phyloP scores from a whole-genome alignment of 352 stramenopile genomes.

The Saprolegnia diclina region DNA sequence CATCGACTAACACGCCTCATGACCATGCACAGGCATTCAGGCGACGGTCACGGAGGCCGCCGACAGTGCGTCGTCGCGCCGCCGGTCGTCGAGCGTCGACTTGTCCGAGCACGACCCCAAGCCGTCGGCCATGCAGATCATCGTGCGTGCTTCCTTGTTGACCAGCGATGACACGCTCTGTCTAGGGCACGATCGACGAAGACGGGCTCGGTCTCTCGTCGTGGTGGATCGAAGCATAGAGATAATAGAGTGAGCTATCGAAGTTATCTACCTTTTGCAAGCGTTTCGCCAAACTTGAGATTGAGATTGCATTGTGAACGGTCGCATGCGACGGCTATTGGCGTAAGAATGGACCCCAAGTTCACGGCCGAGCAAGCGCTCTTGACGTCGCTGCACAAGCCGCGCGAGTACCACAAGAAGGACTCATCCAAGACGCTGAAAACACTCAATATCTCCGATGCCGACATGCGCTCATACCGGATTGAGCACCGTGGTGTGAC shows the following conservation, averaged over 20 bases:
- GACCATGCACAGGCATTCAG: constrained; percentile 48
- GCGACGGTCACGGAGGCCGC: constrained; percentile 78
- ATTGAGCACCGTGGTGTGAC: constrained; percentile 8
- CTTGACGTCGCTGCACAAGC: constrained; percentile 24
- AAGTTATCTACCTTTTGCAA: background rate
- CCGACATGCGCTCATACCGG: constrained; percentile 31
- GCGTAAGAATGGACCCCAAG: constrained; percentile 18
- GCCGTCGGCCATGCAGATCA: constrained; percentile 75
- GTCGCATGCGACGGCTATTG: background rate
- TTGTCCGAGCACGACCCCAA: constrained; percentile 78
- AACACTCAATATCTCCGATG: constrained; percentile 19
- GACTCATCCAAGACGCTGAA: background rate
- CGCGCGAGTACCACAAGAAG: constrained; percentile 22
- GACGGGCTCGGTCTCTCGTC: constrained; percentile 75
- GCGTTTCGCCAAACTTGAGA: background rate
- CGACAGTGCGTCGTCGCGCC: constrained; percentile 51
- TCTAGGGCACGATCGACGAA: constrained; percentile 81
- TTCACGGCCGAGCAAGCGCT: constrained; percentile 20
- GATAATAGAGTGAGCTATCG: background rate
- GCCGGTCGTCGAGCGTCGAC: constrained; percentile 77
- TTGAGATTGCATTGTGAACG: background rate
- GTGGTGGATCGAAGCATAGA: constrained; percentile 59
- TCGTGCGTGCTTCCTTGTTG: constrained; percentile 37
- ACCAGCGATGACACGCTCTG: background rate
- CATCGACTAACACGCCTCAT: background rate